These are phyloP conservation scores for Pulchroboletus neoregius DNA, from an alignment of 1,284 basidiomycete genomes.

Conservation along the genomic window DNA sequence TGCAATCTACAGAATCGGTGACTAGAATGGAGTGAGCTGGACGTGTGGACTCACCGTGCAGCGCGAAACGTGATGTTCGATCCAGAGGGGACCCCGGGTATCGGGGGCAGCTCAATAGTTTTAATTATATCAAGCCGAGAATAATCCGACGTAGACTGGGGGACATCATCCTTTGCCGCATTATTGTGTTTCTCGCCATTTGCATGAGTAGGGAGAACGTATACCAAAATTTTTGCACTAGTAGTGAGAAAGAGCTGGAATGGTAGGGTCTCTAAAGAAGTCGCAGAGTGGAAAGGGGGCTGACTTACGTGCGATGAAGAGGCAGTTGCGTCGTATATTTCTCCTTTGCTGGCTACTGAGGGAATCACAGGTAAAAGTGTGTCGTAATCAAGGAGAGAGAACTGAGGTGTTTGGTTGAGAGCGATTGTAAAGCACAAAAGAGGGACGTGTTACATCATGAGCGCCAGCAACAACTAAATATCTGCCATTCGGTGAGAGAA, in stretches of 20 bases:
- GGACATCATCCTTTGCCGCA: slow-evolving; percentile 39
- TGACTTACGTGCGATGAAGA: slow-evolving; percentile 48
- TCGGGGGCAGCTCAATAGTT: slow-evolving; percentile 52
- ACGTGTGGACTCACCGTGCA: slow-evolving; percentile 48
- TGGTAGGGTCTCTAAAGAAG: slow-evolving; percentile 7
- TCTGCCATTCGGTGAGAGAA: slow-evolving; percentile 61
- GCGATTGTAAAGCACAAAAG: background rate
- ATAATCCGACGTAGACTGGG: slow-evolving; percentile 6
- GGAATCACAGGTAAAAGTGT: slow-evolving; percentile 49
- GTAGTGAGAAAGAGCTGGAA: slow-evolving; percentile 61
- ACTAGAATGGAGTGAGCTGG: slow-evolving; percentile 3
- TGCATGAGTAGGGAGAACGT: slow-evolving; percentile 39
- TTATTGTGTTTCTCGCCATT: slow-evolving; percentile 19
- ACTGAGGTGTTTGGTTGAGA: slow-evolving; percentile 39
- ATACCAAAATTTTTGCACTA: slow-evolving; percentile 59
- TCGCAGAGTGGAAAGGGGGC: background rate
- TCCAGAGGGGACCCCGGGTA: slow-evolving; percentile 44
- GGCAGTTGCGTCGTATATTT: slow-evolving; percentile 73
- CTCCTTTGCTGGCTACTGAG: slow-evolving; percentile 54
- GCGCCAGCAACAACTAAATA: slow-evolving; percentile 61
- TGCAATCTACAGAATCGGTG: slow-evolving; percentile 51
- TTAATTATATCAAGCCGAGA: slow-evolving; percentile 43
- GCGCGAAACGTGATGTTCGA: slow-evolving; percentile 64
- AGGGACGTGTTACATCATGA: slow-evolving; percentile 46
- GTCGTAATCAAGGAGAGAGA: slow-evolving; percentile 67